A percentile compares a stretch with the other conserved stretches of the same genome.
phyloP scores from a whole-genome alignment of 768 basidiomycete genomes.

The Coprinellus aureogranulatus region DNA sequence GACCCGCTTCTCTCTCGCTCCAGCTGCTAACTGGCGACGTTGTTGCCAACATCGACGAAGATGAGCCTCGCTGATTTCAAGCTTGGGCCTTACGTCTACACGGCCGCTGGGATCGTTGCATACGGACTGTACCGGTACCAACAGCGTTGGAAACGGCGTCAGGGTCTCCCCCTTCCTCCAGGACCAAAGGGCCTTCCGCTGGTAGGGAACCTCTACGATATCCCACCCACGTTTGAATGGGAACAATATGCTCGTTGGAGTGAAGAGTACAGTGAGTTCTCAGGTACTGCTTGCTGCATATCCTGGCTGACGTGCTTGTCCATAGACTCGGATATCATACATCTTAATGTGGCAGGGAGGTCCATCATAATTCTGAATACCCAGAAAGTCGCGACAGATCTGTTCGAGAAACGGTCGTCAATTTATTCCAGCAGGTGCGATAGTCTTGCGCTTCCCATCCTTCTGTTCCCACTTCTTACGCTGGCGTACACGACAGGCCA shows the following conservation, averaged over 20 bases:
- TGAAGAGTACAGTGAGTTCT: conserved; percentile 33
- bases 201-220: conserved; percentile 37
- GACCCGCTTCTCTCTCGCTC: too few species aligned
- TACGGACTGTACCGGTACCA: conserved; percentile 1
- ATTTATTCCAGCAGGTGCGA: conserved; percentile 33
- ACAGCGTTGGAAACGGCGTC: background rate
- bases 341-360: conserved; percentile 19
- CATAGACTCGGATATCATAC: conserved; percentile 24
- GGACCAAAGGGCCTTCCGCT: conserved; percentile 39
- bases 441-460: background rate
- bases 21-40: too few species aligned
- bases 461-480: background rate
- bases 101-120: too few species aligned
- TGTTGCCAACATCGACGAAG: too few species aligned
- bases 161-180: conserved; percentile 32
- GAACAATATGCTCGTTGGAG: conserved; percentile 38
- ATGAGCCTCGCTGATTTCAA: too few species aligned
- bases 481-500: too few species aligned
- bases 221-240: conserved; percentile 37
- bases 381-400: conserved; percentile 31
- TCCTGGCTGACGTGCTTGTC: too few species aligned
- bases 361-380: conserved; percentile 30
- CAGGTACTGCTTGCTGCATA: too few species aligned
- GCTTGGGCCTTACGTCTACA: too few species aligned
- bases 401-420: conserved; percentile 37